Conservation (phyloP, 371 early-diverging fungal genomes). For the Mucor sp. region DNA sequence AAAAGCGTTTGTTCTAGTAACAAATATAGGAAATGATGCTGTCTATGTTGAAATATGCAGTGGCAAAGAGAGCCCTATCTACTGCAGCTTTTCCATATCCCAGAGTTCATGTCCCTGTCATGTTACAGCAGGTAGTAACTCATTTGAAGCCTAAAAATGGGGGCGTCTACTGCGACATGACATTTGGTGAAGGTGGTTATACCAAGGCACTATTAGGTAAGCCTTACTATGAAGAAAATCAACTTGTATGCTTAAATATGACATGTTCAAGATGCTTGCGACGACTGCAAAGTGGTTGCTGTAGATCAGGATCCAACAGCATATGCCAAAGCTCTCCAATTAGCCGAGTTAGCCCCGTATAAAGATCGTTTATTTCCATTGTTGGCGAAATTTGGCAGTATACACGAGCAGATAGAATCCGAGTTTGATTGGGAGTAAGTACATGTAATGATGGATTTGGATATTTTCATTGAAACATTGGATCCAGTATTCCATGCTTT, state of each 20-base stretch:
- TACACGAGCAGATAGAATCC: slow-evolving; percentile 24
- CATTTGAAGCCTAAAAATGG: slow-evolving; percentile 37
- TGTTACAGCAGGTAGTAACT: slow-evolving; percentile 35
- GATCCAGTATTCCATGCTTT: slow-evolving; percentile 41
- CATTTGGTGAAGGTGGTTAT: slow-evolving; percentile 80
- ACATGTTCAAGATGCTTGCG: slow-evolving; percentile 36
- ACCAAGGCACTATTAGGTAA: slow-evolving; percentile 62
- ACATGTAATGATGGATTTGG: neutral
- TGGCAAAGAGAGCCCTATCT: neutral
- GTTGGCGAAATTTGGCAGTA: slow-evolving; percentile 61
- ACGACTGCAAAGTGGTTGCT: slow-evolving; percentile 65
- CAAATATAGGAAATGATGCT: neutral
- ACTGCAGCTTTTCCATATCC: slow-evolving; percentile 19
- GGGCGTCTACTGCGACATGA: slow-evolving; percentile 58
- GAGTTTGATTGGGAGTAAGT: slow-evolving; percentile 28
- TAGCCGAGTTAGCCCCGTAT: slow-evolving; percentile 48
- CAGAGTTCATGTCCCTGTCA: slow-evolving; percentile 41
- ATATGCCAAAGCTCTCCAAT: slow-evolving; percentile 52
- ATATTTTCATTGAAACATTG: neutral
- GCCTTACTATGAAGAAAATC: neutral
- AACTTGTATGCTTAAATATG: neutral
- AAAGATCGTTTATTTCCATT: slow-evolving; percentile 50
- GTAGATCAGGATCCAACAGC: slow-evolving; percentile 77
- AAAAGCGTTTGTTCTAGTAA: neutral
- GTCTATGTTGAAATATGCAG: neutral